Percentiles rank a stretch among this genome's conserved stretches.
These are phyloP conservation scores for Fusarium phyllophilum DNA, from an alignment of 2,329 filamentous ascomycete genomes.

Conservation along the genomic window DNA sequence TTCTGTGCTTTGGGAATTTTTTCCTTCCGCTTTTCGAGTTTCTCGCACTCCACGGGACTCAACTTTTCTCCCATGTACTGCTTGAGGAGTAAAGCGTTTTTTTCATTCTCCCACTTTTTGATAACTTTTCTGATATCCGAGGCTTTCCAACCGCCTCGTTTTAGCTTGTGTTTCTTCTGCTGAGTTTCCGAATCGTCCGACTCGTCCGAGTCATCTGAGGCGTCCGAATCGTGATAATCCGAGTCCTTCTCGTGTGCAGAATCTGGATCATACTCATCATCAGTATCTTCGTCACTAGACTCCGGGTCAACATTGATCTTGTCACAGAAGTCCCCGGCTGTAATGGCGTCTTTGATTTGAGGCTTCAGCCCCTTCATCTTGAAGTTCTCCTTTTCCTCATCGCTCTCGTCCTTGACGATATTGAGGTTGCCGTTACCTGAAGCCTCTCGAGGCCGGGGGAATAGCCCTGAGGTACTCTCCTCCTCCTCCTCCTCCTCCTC, in stretches of 20 bases:
- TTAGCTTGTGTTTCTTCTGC: background rate
- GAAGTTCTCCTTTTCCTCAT: accelerated
- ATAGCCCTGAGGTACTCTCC: accelerated
- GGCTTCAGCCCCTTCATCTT: accelerated
- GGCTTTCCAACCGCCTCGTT: accelerated
- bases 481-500: accelerated
- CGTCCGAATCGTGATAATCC: background rate
- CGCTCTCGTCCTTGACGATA: background rate
- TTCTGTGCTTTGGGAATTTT: background rate
- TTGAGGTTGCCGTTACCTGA: accelerated
- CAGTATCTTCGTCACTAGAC: background rate
- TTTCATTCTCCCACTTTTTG: background rate
- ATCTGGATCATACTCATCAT: background rate
- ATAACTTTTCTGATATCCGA: accelerated
- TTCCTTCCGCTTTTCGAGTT: background rate
- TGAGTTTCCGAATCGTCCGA: background rate
- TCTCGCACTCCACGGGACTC: accelerated
- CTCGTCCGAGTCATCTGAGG: background rate
- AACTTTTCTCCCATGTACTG: accelerated
- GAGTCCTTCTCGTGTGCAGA: background rate
- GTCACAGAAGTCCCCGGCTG: background rate
- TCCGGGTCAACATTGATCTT: background rate
- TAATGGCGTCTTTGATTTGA: accelerated
- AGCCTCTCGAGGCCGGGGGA: accelerated
- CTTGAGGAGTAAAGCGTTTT: accelerated